phyloP scores from a whole-genome alignment of 441 rosid genomes.

The Adansonia grandidieri region DNA sequence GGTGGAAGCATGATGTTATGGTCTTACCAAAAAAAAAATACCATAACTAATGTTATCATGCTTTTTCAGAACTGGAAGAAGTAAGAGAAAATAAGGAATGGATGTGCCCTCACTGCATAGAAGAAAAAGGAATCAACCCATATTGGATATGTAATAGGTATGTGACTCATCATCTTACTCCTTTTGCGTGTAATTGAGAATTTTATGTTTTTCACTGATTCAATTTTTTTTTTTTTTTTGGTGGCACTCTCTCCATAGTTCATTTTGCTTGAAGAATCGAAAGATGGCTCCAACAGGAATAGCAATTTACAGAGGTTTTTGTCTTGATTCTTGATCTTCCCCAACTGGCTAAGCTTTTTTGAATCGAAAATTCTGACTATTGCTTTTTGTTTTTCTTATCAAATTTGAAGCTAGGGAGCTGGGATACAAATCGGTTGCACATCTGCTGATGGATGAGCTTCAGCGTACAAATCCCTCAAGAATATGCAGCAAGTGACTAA shows the following conservation, averaged over 20 bases:
- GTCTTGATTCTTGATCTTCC: slow-evolving; percentile 4
- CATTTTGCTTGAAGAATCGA: slow-evolving; percentile 17
- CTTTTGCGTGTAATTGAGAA: not conserved
- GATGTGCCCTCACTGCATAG: slow-evolving; percentile 59
- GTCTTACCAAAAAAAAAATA: not conserved
- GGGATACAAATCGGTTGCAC: slow-evolving; percentile 55
- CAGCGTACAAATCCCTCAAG: slow-evolving; percentile 20
- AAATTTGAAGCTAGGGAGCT: slow-evolving; percentile 39
- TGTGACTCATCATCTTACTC: not conserved
- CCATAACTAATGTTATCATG: slow-evolving; percentile 2
- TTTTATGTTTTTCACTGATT: not conserved
- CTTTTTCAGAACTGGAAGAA: slow-evolving; percentile 42
- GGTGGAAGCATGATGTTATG: not conserved
- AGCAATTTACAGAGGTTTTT: slow-evolving; percentile 20
- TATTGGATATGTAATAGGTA: slow-evolving; percentile 44
- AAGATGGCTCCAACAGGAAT: slow-evolving; percentile 21
- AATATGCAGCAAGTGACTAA: not conserved
- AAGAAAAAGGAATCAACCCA: slow-evolving; percentile 46
- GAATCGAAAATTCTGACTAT: not conserved
- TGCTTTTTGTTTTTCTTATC: not conserved
- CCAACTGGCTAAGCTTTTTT: not conserved
- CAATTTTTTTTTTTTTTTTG: not conserved
- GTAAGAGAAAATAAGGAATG: slow-evolving; percentile 45
- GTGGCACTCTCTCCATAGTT: not conserved
- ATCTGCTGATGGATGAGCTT: slow-evolving; percentile 49